Percentiles rank a stretch among this genome's conserved stretches.
Conservation (phyloP, 2,329 filamentous ascomycete genomes). For the Curvularia hawaiiensis region DNA sequence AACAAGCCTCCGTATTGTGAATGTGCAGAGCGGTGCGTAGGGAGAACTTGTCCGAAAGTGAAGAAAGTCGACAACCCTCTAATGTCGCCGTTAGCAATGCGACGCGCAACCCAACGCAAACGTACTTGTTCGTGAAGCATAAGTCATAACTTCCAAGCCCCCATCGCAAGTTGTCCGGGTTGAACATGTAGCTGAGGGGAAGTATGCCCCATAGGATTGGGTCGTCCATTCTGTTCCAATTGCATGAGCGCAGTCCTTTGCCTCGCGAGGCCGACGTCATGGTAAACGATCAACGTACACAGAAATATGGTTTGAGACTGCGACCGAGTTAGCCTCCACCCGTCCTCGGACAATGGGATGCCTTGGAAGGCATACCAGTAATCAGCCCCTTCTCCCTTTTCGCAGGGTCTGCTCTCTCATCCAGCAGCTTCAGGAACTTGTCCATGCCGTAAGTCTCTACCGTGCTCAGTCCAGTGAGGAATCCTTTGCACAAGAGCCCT, state of each 20-base stretch:
- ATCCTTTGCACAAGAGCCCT: constrained; percentile 71
- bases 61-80: constrained; percentile 81
- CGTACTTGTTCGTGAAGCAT: constrained; percentile 85
- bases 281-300: constrained; percentile 68
- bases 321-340: constrained; percentile 18
- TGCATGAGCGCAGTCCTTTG: constrained; percentile 22
- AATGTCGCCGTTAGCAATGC: constrained; percentile 20
- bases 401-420: constrained; percentile 70
- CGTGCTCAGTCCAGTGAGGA: constrained; percentile 75
- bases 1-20: constrained; percentile 83
- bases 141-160: constrained; percentile 92
- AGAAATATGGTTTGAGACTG: constrained; percentile 87
- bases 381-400: constrained; percentile 76
- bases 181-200: constrained; percentile 73
- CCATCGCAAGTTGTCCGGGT: constrained; percentile 81
- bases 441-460: constrained; percentile 80
- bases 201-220: constrained; percentile 92
- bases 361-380: constrained; percentile 66
- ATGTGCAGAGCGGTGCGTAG: constrained; percentile 81
- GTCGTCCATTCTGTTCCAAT: constrained; percentile 76
- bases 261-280: neutral
- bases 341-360: neutral
- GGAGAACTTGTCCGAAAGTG: constrained; percentile 84
- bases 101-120: neutral
- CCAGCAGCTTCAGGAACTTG: constrained; percentile 74